Conservation (phyloP, 129 eudicot species). For the Flaveria sonorensis region DNA sequence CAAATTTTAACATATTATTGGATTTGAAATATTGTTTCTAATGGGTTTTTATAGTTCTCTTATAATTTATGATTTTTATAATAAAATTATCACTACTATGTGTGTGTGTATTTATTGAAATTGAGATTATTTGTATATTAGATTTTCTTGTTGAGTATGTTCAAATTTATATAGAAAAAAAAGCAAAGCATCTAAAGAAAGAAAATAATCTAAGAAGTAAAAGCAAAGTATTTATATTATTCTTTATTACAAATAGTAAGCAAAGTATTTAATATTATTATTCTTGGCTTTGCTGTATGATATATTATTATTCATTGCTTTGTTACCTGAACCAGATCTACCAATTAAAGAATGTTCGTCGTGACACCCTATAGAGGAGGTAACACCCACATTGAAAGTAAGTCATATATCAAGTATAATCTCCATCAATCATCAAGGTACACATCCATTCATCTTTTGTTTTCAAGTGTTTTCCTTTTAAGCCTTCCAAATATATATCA, state of each 20-base stretch:
- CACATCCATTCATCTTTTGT: background rate
- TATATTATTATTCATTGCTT: background rate
- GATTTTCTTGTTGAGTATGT: too few relatives aligned
- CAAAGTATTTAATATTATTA: background rate
- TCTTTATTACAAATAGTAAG: background rate
- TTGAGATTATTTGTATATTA: too few relatives aligned
- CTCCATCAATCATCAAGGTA: background rate
- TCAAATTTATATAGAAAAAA: too few relatives aligned
- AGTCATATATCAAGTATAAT: background rate
- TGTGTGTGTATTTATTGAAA: too few relatives aligned
- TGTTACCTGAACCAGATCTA: background rate
- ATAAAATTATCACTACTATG: too few relatives aligned
- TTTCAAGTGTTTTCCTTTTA: background rate
- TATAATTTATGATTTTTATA: too few relatives aligned
- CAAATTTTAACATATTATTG: too few relatives aligned
- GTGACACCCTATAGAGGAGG: background rate
- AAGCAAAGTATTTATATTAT: background rate
- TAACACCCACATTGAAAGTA: background rate
- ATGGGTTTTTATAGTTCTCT: too few relatives aligned
- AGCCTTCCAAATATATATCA: background rate
- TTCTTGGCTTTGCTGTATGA: background rate
- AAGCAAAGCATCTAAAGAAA: too few relatives aligned
- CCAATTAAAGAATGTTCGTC: background rate
- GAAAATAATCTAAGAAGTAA: background rate
- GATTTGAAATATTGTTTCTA: too few relatives aligned